Evolutionary conservation across 108 stramenopile species (phyloP).

Genomic region (Skeletonema grethae): DNA sequence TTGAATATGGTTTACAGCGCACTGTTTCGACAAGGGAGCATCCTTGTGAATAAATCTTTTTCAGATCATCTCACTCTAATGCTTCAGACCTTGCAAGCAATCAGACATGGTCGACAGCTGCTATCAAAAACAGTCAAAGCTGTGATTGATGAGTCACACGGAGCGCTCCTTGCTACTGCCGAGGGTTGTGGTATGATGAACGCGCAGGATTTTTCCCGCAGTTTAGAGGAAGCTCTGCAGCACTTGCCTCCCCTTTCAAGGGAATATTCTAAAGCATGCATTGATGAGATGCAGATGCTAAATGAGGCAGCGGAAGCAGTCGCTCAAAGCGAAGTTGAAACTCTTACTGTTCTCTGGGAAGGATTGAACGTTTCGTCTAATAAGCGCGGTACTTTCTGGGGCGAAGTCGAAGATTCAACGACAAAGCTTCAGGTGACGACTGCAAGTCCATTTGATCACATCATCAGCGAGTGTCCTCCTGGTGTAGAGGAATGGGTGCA

Average conservation of each 20-base stretch:
- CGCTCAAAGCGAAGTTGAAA: slow-evolving; percentile 83
- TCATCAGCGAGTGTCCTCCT: slow-evolving; percentile 17
- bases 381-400: slow-evolving; percentile 78
- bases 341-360: slow-evolving; percentile 87
- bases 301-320: slow-evolving; percentile 71
- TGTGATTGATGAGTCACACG: slow-evolving; percentile 69
- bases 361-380: slow-evolving; percentile 59
- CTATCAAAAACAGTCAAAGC: slow-evolving; percentile 52
- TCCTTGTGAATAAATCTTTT: slow-evolving; percentile 36
- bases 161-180: slow-evolving; percentile 67
- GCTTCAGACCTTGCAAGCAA: slow-evolving; percentile 27
- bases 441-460: slow-evolving; percentile 45
- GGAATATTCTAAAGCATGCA: slow-evolving; percentile 73
- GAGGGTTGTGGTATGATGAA: slow-evolving; percentile 64
- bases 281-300: slow-evolving; percentile 77
- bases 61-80: slow-evolving; percentile 57
- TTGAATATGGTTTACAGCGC: slow-evolving; percentile 15
- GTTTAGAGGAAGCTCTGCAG: slow-evolving; percentile 78
- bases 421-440: slow-evolving; percentile 20
- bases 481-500: slow-evolving; percentile 74
- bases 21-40: slow-evolving; percentile 26
- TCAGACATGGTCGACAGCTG: slow-evolving; percentile 49
- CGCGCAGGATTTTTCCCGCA: slow-evolving; percentile 67
- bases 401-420: slow-evolving; percentile 39
- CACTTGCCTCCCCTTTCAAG: slow-evolving; percentile 74